Base-by-base conservation (phyloP, 176 grass and related monocot species). In the Calamus simplicifolius region DNA sequence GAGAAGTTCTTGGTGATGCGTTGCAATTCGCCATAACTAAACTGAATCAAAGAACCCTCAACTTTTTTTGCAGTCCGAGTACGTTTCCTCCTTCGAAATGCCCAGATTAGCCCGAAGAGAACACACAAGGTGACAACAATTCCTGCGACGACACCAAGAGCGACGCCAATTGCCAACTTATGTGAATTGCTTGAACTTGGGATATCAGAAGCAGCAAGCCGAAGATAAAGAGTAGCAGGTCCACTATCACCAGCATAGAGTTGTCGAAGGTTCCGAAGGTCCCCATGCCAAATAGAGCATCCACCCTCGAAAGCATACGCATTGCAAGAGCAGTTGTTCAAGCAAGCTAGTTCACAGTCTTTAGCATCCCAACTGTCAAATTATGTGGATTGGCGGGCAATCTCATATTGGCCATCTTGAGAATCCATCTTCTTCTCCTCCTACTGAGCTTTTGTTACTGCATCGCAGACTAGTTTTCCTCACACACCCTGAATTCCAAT, bases 1-100 rank as follows among this genome's bases (percentile, higher is more conserved):
- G 56, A 79, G 59, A 75, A 84, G 38, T 85, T 85, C 16, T 71
- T 58, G 52, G 73, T 80, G 51, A 49, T 28, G 17, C 18, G 56
- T 18, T 62, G 35, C 53, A 76, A 58, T 56, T 75, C 43, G n/a
- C 31, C 30, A 55, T 79, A 76, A 0, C 63, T 25, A 50, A 76
- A 80, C 27, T 61, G 21, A 5, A 66, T 19, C 6, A 74, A 25
- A 21, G 61, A 30, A 18, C 29, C 17, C 27, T 57, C 49, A 25
- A 54, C 49, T 27, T 65, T 48, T 5, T 58, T 62, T 43, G 16
- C 16, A 8, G 43, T 64, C 30, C 19, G 51, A 38, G 2, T 14
- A 49, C 1, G 17, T 21, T 21, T 62, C 7, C 27, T 51, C 55
- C 48, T 75, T 31, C 6, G 54, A 54, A 16, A 54, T 14, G 48